phyloP scores from a whole-genome alignment of 2,329 filamentous ascomycete species.

The Lachnellula arida region DNA sequence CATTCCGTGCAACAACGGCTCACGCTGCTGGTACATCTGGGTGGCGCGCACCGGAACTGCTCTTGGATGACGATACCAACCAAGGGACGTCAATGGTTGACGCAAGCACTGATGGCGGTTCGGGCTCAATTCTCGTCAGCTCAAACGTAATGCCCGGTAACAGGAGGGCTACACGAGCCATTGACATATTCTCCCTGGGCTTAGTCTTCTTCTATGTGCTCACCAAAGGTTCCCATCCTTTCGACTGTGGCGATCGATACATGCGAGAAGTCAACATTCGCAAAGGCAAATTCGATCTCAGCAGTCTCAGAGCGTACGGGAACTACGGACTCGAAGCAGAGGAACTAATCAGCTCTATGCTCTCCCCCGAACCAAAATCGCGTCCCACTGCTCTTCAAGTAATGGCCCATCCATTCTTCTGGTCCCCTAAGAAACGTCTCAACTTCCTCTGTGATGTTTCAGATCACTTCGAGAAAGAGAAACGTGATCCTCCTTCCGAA shows the following conservation, averaged over 20 bases:
- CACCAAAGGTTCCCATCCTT: conserved; percentile 86
- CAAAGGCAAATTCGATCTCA: conserved; percentile 73
- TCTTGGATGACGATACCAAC: conserved; percentile 70
- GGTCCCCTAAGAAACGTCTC: conserved; percentile 82
- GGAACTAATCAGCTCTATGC: conserved; percentile 81
- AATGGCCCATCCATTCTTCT: conserved; percentile 95
- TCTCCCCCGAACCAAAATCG: conserved; percentile 47
- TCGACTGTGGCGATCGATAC: conserved; percentile 89
- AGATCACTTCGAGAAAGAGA: conserved; percentile 93
- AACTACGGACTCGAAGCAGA: conserved; percentile 83
- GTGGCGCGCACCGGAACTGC: conserved; percentile 92
- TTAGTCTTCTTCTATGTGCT: conserved; percentile 99
- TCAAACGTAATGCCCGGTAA: conserved; percentile 52
- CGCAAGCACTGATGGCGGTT: conserved; percentile 54
- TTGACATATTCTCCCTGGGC: conserved; percentile 95
- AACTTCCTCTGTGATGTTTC: conserved; percentile 94
- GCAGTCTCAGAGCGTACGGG: conserved; percentile 68
- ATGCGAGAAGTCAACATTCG: conserved; percentile 98
- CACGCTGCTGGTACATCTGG: conserved; percentile 91
- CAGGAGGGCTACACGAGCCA: conserved; percentile 86
- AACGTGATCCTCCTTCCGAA: conserved; percentile 71
- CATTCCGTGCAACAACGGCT: conserved; percentile 88
- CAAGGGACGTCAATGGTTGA: conserved; percentile 44
- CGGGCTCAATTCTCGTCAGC: conserved; percentile 52
- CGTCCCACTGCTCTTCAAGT: conserved; percentile 73